Base-by-base conservation (phyloP, 768 basidiomycete species). In the Epithele typhae region DNA sequence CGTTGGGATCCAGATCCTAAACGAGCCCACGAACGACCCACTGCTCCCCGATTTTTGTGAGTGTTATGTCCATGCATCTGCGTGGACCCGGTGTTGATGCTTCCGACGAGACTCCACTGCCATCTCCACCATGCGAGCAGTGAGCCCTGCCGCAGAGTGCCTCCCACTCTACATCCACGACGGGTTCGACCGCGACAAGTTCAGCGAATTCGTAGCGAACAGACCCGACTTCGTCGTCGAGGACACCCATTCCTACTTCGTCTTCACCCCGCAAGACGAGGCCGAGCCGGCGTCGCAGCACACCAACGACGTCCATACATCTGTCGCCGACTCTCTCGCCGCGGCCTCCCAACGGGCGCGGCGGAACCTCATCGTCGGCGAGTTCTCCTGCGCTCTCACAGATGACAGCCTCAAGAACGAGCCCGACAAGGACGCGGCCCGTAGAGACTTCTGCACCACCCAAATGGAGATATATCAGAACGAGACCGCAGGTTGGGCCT, bases 171-270 rank as follows among this genome's bases (percentile, higher is more conserved):
- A 87, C 58, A 56, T 89, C 21, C 80, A 82, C 45, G 83, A 89
- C 45, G 83, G 71, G 1, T 91, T 88, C 65, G 68, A 86, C 52
- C 64, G 79, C 14, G 59, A 67, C 7, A 64, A 69, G 17, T 84
- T 78, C 60, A 72, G 70, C 34, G 52, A 64, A 18, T 85, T 68
- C 53, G 66, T 81, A 4, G 69, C 74, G 2, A 62, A 66, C 27
- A 66, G 79, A 45, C 55, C 61, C 1, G 81, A 84, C 53, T 89
- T 86, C 49, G 72, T 84, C 19, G 77, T 88, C 5, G 70, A 83
- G 49, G 87, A 91, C 49, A 80, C 87, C 58, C 87, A 89, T 55
- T 79, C 81, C 34, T 80, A 87, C 69, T 78, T 83, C 54, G 78
- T 86, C 52, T 87, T 81, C 53, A 78, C 81, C 0, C 63, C 74